phyloP scores from a whole-genome alignment of 306 rosid species.

The Vigna trinervia region DNA sequence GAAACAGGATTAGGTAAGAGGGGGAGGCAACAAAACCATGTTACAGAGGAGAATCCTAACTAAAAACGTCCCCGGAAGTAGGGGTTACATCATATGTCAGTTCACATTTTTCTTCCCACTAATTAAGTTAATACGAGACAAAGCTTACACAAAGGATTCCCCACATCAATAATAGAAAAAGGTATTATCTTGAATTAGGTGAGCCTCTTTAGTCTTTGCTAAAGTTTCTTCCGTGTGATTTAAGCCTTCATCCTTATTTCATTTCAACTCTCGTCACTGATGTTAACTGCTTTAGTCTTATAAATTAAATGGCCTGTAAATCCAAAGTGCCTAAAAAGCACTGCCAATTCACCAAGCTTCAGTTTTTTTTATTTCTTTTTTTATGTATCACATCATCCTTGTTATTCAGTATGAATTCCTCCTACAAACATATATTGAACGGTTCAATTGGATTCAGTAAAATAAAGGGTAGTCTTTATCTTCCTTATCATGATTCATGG shows the following conservation, averaged over 20 bases:
- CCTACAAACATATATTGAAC: not conserved
- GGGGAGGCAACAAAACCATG: conserved; percentile 23
- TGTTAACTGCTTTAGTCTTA: not conserved
- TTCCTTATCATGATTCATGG: not conserved
- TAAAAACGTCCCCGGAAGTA: conserved; percentile 23
- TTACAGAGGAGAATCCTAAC: conserved; percentile 45
- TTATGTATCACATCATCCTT: not conserved
- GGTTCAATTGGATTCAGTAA: not conserved
- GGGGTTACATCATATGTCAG: conserved; percentile 47
- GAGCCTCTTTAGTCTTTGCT: not conserved
- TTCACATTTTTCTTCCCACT: conserved; percentile 33
- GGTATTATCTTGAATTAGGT: conserved; percentile 38
- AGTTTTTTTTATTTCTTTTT: not conserved
- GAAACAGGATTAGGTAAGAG: conserved; percentile 2
- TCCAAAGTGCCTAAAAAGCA: not conserved
- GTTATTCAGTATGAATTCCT: not conserved
- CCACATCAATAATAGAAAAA: conserved; percentile 40
- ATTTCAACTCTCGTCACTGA: not conserved
- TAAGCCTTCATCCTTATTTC: conserved; percentile 22
- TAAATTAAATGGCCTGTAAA: not conserved
- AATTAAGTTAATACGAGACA: conserved; percentile 39
- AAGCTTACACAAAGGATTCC: conserved; percentile 33
- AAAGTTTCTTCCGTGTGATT: conserved; percentile 39
- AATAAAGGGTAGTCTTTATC: not conserved
- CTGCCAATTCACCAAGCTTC: conserved; percentile 20